A percentile compares a stretch with the other conserved stretches of the same genome.
Conservation (phyloP, 306 rosid species). For the Vachellia collinsii region DNA sequence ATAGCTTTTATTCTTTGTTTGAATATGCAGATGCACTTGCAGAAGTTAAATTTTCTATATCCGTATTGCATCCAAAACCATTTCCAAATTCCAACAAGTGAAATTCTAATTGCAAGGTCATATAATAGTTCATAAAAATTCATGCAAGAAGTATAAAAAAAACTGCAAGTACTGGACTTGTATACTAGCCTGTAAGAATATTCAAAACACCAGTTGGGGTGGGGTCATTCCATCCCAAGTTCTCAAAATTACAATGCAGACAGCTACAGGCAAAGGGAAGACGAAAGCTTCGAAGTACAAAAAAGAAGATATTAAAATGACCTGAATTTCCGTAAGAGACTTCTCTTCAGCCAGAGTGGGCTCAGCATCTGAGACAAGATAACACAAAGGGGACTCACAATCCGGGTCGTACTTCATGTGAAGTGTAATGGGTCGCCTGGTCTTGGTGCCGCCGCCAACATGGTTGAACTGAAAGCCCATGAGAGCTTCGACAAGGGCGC, state of each 20-base stretch:
- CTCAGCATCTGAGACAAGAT: conserved; percentile 45
- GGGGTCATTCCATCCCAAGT: background rate
- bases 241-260: background rate
- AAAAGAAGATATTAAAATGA: background rate
- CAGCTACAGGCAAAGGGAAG: background rate
- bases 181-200: background rate
- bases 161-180: background rate
- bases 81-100: too few species aligned
- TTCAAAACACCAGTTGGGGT: background rate
- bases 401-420: conserved; percentile 57
- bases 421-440: conserved; percentile 54
- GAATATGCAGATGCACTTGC: background rate
- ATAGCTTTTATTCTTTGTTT: background rate
- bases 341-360: conserved; percentile 40
- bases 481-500: conserved; percentile 91
- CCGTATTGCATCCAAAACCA: background rate
- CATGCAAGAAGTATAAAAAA: background rate
- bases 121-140: background rate
- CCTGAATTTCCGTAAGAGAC: conserved; percentile 20
- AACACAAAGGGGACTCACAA: conserved; percentile 47
- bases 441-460: conserved; percentile 94
- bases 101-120: background rate
- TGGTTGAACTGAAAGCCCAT: conserved; percentile 99
- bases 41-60: background rate
- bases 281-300: background rate